phyloP scores from a whole-genome alignment of 2,329 filamentous ascomycete genomes.

The Ophiostoma sp. region DNA sequence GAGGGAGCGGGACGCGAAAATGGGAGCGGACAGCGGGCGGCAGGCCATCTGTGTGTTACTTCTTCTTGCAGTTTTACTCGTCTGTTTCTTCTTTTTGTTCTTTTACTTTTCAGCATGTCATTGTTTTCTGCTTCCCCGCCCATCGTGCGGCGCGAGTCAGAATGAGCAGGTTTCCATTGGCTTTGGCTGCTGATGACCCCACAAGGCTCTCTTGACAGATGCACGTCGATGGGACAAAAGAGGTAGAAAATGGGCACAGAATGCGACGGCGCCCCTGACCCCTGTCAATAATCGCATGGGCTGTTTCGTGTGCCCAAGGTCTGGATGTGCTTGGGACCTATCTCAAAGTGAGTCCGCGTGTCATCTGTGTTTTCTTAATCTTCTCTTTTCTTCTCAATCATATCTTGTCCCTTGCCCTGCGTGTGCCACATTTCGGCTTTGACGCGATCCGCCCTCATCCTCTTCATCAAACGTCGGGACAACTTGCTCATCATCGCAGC shows the following conservation, averaged over 20 bases:
- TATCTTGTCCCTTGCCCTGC: background rate
- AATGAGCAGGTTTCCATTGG: constrained; percentile 18
- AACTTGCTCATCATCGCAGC: background rate
- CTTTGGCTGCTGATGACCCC: background rate
- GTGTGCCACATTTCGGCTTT: background rate
- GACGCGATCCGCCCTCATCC: background rate
- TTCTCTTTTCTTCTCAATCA: background rate
- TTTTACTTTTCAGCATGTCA: background rate
- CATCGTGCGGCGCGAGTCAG: background rate
- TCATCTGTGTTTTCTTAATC: background rate
- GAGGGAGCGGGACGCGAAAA: background rate
- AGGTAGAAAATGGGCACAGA: background rate
- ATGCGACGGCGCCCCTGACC: background rate
- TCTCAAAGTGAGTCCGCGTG: background rate
- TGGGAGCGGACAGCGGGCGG: background rate
- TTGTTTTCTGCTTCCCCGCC: background rate
- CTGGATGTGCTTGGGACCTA: background rate
- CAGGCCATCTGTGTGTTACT: background rate
- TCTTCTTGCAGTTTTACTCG: background rate
- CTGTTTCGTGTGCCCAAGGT: background rate
- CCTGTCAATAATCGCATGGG: background rate
- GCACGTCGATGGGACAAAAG: background rate
- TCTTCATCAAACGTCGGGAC: background rate
- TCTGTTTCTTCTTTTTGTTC: background rate
- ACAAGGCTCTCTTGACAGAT: constrained; percentile 10